Evolutionary conservation across 1,139 yeast species (phyloP).

Genomic region (Candida anutae): DNA sequence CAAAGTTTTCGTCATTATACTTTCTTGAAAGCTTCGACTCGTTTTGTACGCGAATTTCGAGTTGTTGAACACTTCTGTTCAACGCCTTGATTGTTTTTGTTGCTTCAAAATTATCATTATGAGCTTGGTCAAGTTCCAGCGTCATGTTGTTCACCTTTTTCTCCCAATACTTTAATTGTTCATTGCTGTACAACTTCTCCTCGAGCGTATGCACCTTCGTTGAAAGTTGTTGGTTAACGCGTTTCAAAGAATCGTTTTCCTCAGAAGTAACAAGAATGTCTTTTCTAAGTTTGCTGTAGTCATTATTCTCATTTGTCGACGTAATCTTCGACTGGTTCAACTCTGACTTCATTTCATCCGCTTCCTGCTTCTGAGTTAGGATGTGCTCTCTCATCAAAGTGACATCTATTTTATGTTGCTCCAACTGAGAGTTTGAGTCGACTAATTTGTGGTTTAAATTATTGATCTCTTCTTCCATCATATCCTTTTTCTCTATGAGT

Average conservation of each 20-base stretch:
- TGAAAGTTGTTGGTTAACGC: conserved; percentile 28
- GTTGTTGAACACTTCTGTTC: conserved; percentile 27
- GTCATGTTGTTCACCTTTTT: conserved; percentile 26
- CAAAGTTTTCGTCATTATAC: conserved; percentile 42
- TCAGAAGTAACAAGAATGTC: conserved; percentile 32
- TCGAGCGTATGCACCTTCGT: conserved; percentile 27
- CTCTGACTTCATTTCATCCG: conserved; percentile 26
- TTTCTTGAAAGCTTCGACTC: conserved; percentile 32
- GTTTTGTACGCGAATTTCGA: conserved; percentile 29
- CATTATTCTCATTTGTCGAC: conserved; percentile 24
- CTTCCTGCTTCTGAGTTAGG: conserved; percentile 26
- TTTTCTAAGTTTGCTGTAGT: conserved; percentile 30
- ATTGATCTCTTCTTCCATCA: conserved; percentile 39
- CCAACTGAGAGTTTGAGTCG: conserved; percentile 28
- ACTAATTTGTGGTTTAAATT: conserved; percentile 38
- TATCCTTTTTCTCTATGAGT: conserved; percentile 39
- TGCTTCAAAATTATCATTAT: conserved; percentile 24
- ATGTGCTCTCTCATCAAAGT: conserved; percentile 29
- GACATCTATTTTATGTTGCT: conserved; percentile 23
- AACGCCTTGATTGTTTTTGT: conserved; percentile 23
- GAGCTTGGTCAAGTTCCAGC: conserved; percentile 22
- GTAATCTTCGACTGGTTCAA: conserved; percentile 27
- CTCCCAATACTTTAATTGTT: conserved; percentile 41
- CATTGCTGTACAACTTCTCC: conserved; percentile 37
- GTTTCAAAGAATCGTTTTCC: conserved; percentile 36